Percentiles rank a stretch among this genome's conserved stretches.
Evolutionary conservation across 768 basidiomycete genomes (phyloP).

Genomic region (Calocera cornea): DNA sequence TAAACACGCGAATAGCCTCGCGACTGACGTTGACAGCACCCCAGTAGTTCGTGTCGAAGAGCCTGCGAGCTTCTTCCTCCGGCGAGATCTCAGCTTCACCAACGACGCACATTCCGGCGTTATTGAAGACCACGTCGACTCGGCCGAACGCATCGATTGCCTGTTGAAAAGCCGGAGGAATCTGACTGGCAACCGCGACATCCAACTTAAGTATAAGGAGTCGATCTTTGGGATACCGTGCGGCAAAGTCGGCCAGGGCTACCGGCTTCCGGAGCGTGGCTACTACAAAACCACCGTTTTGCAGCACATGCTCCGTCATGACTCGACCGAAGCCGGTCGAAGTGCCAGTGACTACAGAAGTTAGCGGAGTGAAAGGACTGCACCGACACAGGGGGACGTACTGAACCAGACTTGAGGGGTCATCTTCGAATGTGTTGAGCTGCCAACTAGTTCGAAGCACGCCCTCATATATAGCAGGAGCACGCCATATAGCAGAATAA

Average conservation of each 20-base stretch:
- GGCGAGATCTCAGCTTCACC: slow-evolving; percentile 29
- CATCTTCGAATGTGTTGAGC: no score
- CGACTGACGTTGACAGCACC: slow-evolving; percentile 25
- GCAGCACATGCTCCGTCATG: slow-evolving; percentile 26
- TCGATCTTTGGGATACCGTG: slow-evolving; percentile 21
- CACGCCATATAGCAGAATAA: no score
- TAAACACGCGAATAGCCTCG: slow-evolving; percentile 12
- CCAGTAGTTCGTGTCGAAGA: slow-evolving; percentile 33
- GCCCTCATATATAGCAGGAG: no score
- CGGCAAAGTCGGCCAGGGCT: slow-evolving; percentile 22
- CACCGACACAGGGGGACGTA: no score
- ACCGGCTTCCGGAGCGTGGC: slow-evolving; percentile 33
- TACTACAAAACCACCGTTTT: slow-evolving; percentile 29
- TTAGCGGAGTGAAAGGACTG: no score
- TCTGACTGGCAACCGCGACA: slow-evolving; percentile 25
- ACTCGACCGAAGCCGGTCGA: slow-evolving; percentile 30
- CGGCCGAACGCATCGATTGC: slow-evolving; percentile 29
- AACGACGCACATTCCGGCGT: slow-evolving; percentile 26
- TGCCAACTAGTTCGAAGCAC: no score
- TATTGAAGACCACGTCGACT: slow-evolving; percentile 36
- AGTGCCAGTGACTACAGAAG: slow-evolving; percentile 33
- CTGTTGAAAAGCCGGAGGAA: slow-evolving; percentile 26
- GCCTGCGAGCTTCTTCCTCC: slow-evolving; percentile 23
- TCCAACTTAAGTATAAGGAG: slow-evolving; percentile 32
- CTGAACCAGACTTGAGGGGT: no score